Base-by-base conservation (phyloP, 345 rosid genomes). In the Punica granatum region DNA sequence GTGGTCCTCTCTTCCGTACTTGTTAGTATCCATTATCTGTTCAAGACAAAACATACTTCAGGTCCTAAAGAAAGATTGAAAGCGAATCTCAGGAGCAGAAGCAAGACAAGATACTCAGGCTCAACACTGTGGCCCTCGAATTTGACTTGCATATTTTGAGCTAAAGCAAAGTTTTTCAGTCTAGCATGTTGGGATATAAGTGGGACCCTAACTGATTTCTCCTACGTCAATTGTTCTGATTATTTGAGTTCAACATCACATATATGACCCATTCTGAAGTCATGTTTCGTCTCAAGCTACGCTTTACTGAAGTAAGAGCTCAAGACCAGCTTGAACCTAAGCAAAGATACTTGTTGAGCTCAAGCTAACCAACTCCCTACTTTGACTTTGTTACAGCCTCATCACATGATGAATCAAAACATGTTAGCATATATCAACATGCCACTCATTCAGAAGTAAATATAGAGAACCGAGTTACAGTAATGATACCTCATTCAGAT, bases 21-120 rank as follows among this genome's bases (percentile, higher is more conserved):
- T 69, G 42, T 89, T 87, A 23, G 84, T 77, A 67, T 85, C 86
- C 84, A 78, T 80, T 39, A 89, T 85, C 90, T 89, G 81, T 73
- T 41, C 67, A 39, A 23, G 19, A 14, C 39, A 60, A 26, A 18
- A 60, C 53, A 18, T 4, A 3, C 53, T 5, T 23, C 53, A 2
- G 1, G 23, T 18, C 23, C 7, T 6, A 18, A 46, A 19, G 7
- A n/a, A 46, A 46, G 53, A 19, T 46, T 23, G 23, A 46, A 18
- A 46, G n/a, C 23, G 53, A 46, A 4, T 18, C 23, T 6, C 2
- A 7, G 14, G 14, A 16, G 44, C 14, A 7, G 15, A 41, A 41
- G 44, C 1, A 2, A 11, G 44, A 41, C 13, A 41, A 41, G 9
- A 2, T 2, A 16, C 13, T 11, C 14, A 11, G 13, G 14, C 44